phyloP scores from a whole-genome alignment of 768 basidiomycete species.

The Suillus tomentosus region DNA sequence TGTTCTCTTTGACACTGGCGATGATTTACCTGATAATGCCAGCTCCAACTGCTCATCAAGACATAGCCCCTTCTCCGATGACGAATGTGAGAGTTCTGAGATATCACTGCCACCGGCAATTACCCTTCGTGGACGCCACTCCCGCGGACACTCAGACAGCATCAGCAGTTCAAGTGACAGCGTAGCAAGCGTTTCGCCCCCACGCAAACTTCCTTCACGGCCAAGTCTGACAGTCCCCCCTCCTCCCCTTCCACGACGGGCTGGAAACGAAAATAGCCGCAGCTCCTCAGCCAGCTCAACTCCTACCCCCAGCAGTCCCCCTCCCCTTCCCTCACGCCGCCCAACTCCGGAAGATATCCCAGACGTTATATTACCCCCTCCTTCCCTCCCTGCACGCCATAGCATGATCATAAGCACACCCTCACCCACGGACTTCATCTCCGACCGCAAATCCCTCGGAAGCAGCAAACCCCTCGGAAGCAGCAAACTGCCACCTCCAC shows the following conservation, averaged over 20 bases:
- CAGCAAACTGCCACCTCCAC: slow-evolving; percentile 65
- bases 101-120: slow-evolving; percentile 16
- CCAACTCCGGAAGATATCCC: slow-evolving; percentile 10
- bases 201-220: slow-evolving; percentile 27
- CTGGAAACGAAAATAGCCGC: slow-evolving; percentile 2
- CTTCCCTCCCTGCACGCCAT: slow-evolving; percentile 44
- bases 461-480: slow-evolving; percentile 29
- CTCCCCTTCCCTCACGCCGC: slow-evolving; percentile 45
- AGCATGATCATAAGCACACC: slow-evolving; percentile 23
- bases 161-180: slow-evolving; percentile 28
- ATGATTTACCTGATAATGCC: slow-evolving; percentile 21
- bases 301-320: slow-evolving; percentile 26
- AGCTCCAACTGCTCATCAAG: slow-evolving; percentile 25
- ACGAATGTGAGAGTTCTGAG: slow-evolving; percentile 31
- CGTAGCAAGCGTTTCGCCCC: slow-evolving; percentile 12
- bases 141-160: slow-evolving; percentile 18
- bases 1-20: slow-evolving; percentile 24
- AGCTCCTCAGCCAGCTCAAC: slow-evolving; percentile 15
- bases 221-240: slow-evolving; percentile 21
- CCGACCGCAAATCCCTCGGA: slow-evolving; percentile 30
- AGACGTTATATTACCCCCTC: slow-evolving; percentile 18
- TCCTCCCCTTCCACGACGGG: slow-evolving; percentile 22
- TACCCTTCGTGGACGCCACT: slow-evolving; percentile 13
- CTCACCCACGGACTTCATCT: neutral
- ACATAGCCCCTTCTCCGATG: slow-evolving; percentile 34